Evolutionary conservation across 2,329 filamentous ascomycete genomes (phyloP).

Genomic region (Aspergillus bombycis): DNA sequence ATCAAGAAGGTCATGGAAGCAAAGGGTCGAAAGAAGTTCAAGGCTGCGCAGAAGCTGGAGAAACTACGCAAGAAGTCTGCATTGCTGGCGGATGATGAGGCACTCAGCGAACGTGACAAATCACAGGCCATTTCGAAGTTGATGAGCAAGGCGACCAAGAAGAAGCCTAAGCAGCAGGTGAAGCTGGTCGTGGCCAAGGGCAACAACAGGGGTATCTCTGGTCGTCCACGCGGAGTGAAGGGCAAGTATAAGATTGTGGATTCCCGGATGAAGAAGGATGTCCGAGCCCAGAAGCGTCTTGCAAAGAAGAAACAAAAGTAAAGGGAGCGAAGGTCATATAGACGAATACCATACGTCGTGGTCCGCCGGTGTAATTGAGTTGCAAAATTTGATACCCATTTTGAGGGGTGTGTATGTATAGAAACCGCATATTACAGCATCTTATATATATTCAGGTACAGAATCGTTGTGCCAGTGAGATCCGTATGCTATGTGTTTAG

Average conservation of each 20-base stretch:
- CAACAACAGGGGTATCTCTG: conserved; percentile 80
- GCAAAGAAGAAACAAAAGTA: conserved; percentile 69
- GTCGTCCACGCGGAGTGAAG: conserved; percentile 88
- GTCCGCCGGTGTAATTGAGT: conserved; percentile 23
- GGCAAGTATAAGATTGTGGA: conserved; percentile 98
- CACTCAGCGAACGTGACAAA: conserved; percentile 95
- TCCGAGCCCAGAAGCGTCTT: conserved; percentile 79
- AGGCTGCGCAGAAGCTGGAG: conserved; percentile 86
- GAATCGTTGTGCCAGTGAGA: neutral
- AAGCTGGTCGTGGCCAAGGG: conserved; percentile 89
- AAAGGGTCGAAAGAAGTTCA: conserved; percentile 95
- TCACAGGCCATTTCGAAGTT: conserved; percentile 79
- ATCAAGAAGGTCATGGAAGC: conserved; percentile 99
- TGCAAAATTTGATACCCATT: conserved; percentile 19
- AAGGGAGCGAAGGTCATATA: conserved; percentile 17
- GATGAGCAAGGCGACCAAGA: conserved; percentile 79
- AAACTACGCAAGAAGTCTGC: conserved; percentile 98
- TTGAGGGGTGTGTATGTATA: conserved; percentile 3
- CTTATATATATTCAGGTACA: neutral
- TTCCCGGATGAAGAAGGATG: conserved; percentile 93
- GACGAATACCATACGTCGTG: conserved; percentile 11
- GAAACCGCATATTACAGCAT: neutral
- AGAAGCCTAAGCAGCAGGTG: conserved; percentile 81
- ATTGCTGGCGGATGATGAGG: conserved; percentile 82
- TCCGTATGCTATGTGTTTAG: neutral